Evolutionary conservation across 2,329 filamentous ascomycete genomes (phyloP).

Genomic region (Pseudogymnoascus sp.): DNA sequence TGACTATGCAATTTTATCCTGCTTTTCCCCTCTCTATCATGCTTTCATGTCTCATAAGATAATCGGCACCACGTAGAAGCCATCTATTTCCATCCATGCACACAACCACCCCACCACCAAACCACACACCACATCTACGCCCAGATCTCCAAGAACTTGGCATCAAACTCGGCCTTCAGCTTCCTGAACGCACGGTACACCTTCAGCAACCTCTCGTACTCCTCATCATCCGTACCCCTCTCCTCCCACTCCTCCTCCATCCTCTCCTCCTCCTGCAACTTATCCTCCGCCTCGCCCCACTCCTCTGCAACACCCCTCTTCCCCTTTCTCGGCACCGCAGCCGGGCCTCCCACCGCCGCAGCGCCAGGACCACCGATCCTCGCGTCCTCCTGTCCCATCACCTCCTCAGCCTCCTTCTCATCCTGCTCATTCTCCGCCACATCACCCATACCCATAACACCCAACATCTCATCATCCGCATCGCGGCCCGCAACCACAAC

Average conservation of each 20-base stretch:
- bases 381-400: constrained; percentile 8
- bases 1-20: constrained; percentile 1
- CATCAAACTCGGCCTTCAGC: constrained; percentile 52
- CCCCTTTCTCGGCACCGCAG: constrained; percentile 20
- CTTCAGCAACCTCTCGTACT: constrained; percentile 41
- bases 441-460: constrained; percentile 42
- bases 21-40: background rate
- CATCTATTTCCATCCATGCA: background rate
- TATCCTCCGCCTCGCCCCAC: constrained; percentile 37
- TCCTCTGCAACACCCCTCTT: constrained; percentile 41
- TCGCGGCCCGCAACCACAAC: constrained; percentile 44
- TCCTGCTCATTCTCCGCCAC: constrained; percentile 35
- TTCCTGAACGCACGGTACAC: constrained; percentile 52
- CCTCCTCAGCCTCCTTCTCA: constrained; percentile 27
- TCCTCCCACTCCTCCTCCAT: constrained; percentile 28
- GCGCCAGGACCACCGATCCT: background rate
- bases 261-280: constrained; percentile 29
- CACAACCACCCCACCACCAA: background rate
- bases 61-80: background rate
- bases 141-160: constrained; percentile 56
- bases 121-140: constrained; percentile 33
- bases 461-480: constrained; percentile 29
- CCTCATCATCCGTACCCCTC: constrained; percentile 27
- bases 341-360: background rate
- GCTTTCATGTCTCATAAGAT: background rate